Base-by-base conservation (phyloP, 495 filamentous ascomycete species). In the Podospora didyma region DNA sequence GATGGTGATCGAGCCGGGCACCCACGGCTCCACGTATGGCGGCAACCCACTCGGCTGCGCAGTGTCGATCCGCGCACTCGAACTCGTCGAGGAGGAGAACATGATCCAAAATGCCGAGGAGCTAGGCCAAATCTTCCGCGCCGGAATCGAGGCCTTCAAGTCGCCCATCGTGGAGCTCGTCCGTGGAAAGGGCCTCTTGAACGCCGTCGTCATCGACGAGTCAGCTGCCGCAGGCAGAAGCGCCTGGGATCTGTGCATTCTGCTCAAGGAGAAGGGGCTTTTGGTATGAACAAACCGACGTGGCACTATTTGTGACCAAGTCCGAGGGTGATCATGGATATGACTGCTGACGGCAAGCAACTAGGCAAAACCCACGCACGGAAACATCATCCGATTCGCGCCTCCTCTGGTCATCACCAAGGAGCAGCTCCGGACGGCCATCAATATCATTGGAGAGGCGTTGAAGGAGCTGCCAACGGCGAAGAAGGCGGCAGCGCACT, bases 11-110 rank as follows among this genome's bases (percentile, higher is more conserved):
- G 95, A 99, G 78, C 88, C 94, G 19, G 94, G 94, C 41, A 97
- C 94, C 24, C 94, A 99, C 67, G 94, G 94, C 31, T 95, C 89
- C 24, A 99, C 94, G 23, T 99, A 97, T 67, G 94, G 94, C 49
- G 94, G 94, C 42, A 99, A 99, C 73, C 94, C 94, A 2, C 78
- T 99, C n/a, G 94, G 90, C 1, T 97, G 92, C 62, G 94, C 94
- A 34, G 90, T 99, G 14, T 93, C 93, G 24, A 96, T 99, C 67
- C 87, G 91, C 53, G 94, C 94, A n/a, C 79, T 99, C 39, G 92
- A 97, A 75, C 80, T 99, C 49, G 85, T 99, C 46, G 81, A 90
- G 62, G 94, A 99, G 66, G 93, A 97, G 75, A 75, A 88, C 35
- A 81, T 99, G 72, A 87, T 92, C 39, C 85, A 89, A 67, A 83